A percentile compares a stretch with the other conserved stretches of the same genome.
Conservation (phyloP, 257 asterid genomes). For the Linaria vulgaris region DNA sequence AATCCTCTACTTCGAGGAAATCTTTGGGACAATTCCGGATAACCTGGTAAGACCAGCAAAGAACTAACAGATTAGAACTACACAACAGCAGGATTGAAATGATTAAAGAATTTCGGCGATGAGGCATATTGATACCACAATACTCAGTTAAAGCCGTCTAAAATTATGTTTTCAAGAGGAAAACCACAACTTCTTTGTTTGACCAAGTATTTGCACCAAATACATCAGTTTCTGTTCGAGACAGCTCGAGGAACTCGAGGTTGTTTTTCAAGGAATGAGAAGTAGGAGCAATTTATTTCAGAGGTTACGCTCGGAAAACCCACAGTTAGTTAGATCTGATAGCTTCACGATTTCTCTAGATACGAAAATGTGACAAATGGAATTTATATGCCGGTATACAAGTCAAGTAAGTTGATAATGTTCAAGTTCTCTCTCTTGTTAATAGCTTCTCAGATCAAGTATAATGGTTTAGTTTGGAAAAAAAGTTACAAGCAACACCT, state of each 20-base stretch:
- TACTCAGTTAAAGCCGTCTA: slow-evolving; percentile 15
- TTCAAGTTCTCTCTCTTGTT: slow-evolving; percentile 12
- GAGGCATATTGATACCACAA: slow-evolving; percentile 20
- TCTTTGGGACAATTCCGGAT: slow-evolving; percentile 78
- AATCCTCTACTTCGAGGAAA: slow-evolving; percentile 59
- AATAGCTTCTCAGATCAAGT: slow-evolving; percentile 18
- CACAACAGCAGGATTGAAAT: slow-evolving; percentile 18
- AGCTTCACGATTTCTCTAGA: slow-evolving; percentile 10
- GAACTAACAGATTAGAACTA: slow-evolving; percentile 27
- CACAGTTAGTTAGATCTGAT: slow-evolving; percentile 1
- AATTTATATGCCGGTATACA: slow-evolving; percentile 13
- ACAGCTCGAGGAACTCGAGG: slow-evolving; percentile 10
- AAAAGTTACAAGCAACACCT: slow-evolving; percentile 49
- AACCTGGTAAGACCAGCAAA: slow-evolving; percentile 57
- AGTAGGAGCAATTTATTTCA: not conserved
- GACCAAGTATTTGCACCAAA: slow-evolving; percentile 12
- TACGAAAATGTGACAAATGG: not conserved
- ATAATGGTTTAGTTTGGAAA: slow-evolving; percentile 18
- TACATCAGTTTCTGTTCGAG: slow-evolving; percentile 8
- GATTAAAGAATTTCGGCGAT: slow-evolving; percentile 14
- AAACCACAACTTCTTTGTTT: not conserved
- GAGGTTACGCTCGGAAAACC: slow-evolving; percentile 24
- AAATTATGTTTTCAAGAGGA: slow-evolving; percentile 7
- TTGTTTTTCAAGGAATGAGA: slow-evolving; percentile 14
- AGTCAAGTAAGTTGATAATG: slow-evolving; percentile 10